Base-by-base conservation (phyloP, 257 asterid species). In the Solanum lycopersicoides region DNA sequence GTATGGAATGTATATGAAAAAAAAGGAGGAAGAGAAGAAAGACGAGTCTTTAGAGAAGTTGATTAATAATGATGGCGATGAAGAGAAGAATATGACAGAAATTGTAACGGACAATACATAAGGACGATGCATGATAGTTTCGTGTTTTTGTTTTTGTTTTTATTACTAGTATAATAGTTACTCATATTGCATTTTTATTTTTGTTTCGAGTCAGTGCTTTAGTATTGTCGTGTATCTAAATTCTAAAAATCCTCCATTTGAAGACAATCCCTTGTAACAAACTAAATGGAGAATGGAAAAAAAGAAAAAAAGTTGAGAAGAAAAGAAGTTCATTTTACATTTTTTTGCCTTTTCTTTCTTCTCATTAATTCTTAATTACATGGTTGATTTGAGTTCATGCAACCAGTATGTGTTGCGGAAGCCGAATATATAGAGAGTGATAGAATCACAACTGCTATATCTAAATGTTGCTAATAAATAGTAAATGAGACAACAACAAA, bases 1-100 rank as follows among this genome's bases (percentile, higher is more conserved):
- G 68, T 92, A 92, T 66, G 98, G 95, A 0, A 91, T 92, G 93
- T 89, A 93, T 45, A 71, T 30, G 18, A 53, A 68, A 8, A 85
- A 8, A 32, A 60, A 39, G 50, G 88, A 84, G 87, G 56, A 85
- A 0, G 63, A 71, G 83, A 39, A 39, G 18, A 75, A 82, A 3
- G 47, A 45, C 14, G 69, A 83, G 13, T 76, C 63, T 3, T 23
- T 1, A 3, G 59, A 75, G 11, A 75, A 23, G 12, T 12, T 35
- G 5, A 83, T 63, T 12, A 63, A 30, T 8, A 59, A 3, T 4
- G 25, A 74, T 41, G 44, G 44, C 6, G 60, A 34, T 60, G 65
- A 25, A 50, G 7, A 12, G 12, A 25, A 72, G 86, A 88, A 90
- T 68, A 90, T 88, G 88, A 85, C 88, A 69, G 87, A 86, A 41